Evolutionary conservation across 306 rosid species (phyloP).

Genomic region (Rubus idaeus): DNA sequence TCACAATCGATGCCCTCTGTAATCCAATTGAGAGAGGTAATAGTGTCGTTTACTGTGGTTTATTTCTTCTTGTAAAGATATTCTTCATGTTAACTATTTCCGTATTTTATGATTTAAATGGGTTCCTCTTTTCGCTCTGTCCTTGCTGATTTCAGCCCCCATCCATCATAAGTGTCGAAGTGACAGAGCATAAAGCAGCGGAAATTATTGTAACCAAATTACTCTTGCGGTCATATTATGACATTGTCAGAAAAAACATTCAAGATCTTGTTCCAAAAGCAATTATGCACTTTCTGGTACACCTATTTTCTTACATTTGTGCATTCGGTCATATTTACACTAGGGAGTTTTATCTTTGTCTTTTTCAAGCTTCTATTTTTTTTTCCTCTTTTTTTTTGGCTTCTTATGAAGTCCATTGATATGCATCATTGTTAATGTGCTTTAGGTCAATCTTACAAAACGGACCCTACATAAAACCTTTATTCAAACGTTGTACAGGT

Average conservation of each 20-base stretch:
- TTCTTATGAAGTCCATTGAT: background rate
- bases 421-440: conserved; percentile 12
- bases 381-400: background rate
- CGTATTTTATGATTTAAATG: conserved; percentile 5
- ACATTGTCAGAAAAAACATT: conserved; percentile 46
- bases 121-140: background rate
- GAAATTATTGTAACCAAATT: conserved; percentile 39
- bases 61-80: background rate
- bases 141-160: conserved; percentile 38
- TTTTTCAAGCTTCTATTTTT: background rate
- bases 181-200: conserved; percentile 28
- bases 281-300: conserved; percentile 51
- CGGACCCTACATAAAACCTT: conserved; percentile 30
- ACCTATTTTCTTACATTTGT: background rate
- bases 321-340: background rate
- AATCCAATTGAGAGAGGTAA: conserved; percentile 47
- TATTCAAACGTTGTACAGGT: conserved; percentile 42
- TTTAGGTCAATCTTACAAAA: conserved; percentile 42
- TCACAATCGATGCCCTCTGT: conserved; percentile 31
- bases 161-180: conserved; percentile 38
- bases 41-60: conserved; percentile 8
- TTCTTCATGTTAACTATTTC: conserved; percentile 8
- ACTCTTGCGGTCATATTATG: conserved; percentile 41
- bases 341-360: too few species aligned
- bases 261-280: conserved; percentile 50